Evolutionary conservation across 257 asterid species (phyloP).

Genomic region (Orobanche coerulescens): DNA sequence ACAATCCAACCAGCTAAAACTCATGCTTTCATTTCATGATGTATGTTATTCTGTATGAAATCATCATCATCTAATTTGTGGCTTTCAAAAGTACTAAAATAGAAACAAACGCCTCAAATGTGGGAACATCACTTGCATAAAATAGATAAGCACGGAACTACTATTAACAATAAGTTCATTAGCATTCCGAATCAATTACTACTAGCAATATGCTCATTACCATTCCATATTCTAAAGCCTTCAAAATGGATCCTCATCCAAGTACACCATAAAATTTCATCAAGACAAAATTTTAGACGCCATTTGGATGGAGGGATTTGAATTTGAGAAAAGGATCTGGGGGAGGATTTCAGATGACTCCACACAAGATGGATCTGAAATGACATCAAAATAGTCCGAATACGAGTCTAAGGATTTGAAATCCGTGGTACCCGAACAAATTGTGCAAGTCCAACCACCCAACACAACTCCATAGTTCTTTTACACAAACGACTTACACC

Average conservation of each 20-base stretch:
- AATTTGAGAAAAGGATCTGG: too few species aligned
- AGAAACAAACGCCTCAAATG: background rate
- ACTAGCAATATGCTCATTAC: background rate
- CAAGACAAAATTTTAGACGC: background rate
- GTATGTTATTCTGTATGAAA: background rate
- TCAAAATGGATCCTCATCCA: background rate
- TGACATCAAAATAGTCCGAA: too few species aligned
- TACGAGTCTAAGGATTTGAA: too few species aligned
- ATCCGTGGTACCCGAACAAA: background rate
- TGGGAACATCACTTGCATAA: background rate
- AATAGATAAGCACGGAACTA: background rate
- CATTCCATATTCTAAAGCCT: background rate
- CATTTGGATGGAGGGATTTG: too few species aligned
- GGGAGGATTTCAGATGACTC: too few species aligned
- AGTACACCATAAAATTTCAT: background rate
- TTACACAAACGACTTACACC: constrained; percentile 50
- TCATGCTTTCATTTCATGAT: background rate
- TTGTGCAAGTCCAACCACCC: background rate
- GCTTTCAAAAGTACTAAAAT: background rate
- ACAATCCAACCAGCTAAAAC: constrained; percentile 10
- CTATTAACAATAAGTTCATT: background rate
- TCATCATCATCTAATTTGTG: background rate
- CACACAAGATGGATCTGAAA: too few species aligned
- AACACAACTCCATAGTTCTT: background rate
- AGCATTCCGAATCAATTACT: too few species aligned